A percentile compares a stretch with the other conserved stretches of the same genome.
Evolutionary conservation across 495 filamentous ascomycete species (phyloP).

Genomic region (Wilcoxina mikolae): DNA sequence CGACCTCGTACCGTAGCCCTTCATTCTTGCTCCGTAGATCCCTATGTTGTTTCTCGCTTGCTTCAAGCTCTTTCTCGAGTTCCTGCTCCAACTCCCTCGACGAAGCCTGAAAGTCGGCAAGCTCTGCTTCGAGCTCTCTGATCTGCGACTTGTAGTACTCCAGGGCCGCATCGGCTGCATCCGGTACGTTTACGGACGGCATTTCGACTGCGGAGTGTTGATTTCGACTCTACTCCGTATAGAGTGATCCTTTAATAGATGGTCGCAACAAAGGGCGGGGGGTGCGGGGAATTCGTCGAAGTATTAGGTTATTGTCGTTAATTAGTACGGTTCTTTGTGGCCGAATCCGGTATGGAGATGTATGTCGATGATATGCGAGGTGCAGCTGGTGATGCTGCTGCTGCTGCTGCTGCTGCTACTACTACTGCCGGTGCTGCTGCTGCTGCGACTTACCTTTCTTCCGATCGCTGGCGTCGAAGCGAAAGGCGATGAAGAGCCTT

Average conservation of each 20-base stretch:
- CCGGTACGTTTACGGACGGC: constrained; percentile 7
- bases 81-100: constrained; percentile 89
- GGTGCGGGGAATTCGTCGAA: too few species aligned
- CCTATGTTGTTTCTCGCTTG: constrained; percentile 82
- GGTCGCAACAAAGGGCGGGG: background rate
- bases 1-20: constrained; percentile 67
- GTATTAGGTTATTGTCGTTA: too few species aligned
- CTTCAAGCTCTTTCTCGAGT: constrained; percentile 90
- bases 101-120: constrained; percentile 85
- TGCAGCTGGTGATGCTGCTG: background rate
- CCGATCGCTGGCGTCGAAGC: too few species aligned
- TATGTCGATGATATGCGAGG: background rate
- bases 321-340: background rate
- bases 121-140: constrained; percentile 77
- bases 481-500: too few species aligned
- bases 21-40: constrained; percentile 76
- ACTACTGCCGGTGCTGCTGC: too few species aligned
- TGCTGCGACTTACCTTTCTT: background rate
- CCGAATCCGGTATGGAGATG: background rate
- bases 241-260: background rate
- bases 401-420: too few species aligned
- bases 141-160: constrained; percentile 94
- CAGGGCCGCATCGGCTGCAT: constrained; percentile 48
- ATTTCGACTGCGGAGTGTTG: background rate
- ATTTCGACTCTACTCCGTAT: background rate